Percentiles rank a stretch among this genome's conserved stretches.
phyloP scores from a whole-genome alignment of 495 filamentous ascomycete species.

The Parathielavia appendiculata region DNA sequence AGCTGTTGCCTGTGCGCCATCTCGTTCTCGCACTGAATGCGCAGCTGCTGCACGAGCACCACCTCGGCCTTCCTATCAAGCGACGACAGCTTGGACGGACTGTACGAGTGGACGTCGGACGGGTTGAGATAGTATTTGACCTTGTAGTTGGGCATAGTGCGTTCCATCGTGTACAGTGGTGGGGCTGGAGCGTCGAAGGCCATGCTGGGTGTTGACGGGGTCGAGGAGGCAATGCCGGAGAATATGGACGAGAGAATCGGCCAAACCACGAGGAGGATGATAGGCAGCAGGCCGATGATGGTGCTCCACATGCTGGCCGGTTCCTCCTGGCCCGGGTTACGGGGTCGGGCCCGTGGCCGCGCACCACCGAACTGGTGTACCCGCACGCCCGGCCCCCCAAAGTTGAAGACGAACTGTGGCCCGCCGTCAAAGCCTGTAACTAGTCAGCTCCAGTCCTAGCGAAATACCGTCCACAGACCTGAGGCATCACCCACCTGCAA shows the following conservation, averaged over 20 bases:
- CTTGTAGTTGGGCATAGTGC: conserved; percentile 62
- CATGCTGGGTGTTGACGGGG: conserved; percentile 58
- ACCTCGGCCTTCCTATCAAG: conserved; percentile 74
- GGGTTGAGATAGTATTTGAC: conserved; percentile 85
- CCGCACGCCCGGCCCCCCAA: conserved; percentile 74
- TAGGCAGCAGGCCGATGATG: conserved; percentile 65
- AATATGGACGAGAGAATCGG: conserved; percentile 81
- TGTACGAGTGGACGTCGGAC: conserved; percentile 64
- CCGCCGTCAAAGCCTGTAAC: conserved; percentile 58
- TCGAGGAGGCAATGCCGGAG: conserved; percentile 48
- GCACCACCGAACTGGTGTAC: conserved; percentile 82
- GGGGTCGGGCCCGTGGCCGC: conserved; percentile 62
- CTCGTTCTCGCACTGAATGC: conserved; percentile 68
- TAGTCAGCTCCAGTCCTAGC: background rate
- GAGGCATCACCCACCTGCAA: conserved; percentile 28
- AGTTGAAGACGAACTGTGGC: conserved; percentile 85
- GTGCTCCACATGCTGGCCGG: conserved; percentile 49
- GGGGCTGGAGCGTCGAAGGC: conserved; percentile 61
- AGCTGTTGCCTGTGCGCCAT: conserved; percentile 55
- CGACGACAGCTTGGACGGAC: conserved; percentile 56
- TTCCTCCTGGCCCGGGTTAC: conserved; percentile 56
- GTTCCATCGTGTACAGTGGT: conserved; percentile 62
- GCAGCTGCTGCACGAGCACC: conserved; percentile 60
- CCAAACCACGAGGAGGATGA: conserved; percentile 82
- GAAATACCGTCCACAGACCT: background rate